Base-by-base conservation (phyloP, 2,329 filamentous ascomycete genomes). In the Neonectria coccinea region DNA sequence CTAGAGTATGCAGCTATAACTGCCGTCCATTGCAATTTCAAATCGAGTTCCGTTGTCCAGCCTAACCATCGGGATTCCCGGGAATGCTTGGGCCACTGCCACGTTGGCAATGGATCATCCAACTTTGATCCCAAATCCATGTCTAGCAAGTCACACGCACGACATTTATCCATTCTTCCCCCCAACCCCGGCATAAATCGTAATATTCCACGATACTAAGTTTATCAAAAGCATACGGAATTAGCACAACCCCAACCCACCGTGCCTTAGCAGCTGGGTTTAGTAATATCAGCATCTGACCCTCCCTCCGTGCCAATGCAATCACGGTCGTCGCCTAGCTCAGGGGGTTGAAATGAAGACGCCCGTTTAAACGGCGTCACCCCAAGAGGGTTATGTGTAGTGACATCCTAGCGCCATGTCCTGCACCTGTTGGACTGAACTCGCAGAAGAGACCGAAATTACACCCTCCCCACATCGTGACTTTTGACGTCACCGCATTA, bases 401-500 rank as follows among this genome's bases (percentile, higher is more conserved):
- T 64, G 56, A 60, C 56, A 16, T 44, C 54, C 48, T 53, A 53
- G 59, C 44, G 51, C 45, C 53, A 50, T 56, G 47, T 20, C 22
- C n/a, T 59, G 36, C 56, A 56, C 25, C 29, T 20, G 29, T 22
- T 58, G 61, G 25, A 57, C 62, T 64, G 62, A 58, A 59, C 22
- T 59, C 56, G 54, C 62, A 64, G 59, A 58, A 56, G 27, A 59
- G 51, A 54, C 50, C 62, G 64, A 73, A 64, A 73, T 73, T 73
- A 59, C 67, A 29, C 16, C 47, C 57, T 69, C 68, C 48, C 71
- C 71, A 70, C 67, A 55, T 61, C 47, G 59, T 62, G 69, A 60
- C 62, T 56, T 62, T 59, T 73, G 71, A 73, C 71, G 68, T 73
- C 71, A 73, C 62, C 52, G 18, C 45, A 36, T 48, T 39, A 58